These are phyloP conservation scores for Phaeodactylum tricornutum DNA, from an alignment of 108 stramenopile genomes.

Conservation along the genomic window DNA sequence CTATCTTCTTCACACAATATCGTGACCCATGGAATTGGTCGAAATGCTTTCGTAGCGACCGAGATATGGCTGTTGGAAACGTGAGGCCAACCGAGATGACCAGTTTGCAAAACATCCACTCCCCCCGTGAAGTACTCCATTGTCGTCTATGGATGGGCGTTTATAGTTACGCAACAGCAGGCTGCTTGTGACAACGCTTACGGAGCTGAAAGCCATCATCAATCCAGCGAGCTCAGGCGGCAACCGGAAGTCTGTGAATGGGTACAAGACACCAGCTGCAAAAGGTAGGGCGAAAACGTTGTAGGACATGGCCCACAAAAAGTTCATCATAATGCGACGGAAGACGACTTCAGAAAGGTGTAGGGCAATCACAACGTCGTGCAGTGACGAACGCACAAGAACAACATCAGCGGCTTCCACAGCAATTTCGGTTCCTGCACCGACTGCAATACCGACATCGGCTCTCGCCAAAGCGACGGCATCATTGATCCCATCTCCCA, in stretches of 20 bases:
- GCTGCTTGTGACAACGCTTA: constrained; percentile 63
- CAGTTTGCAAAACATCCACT: too few relatives aligned
- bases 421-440: constrained; percentile 88
- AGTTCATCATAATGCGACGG: constrained; percentile 76
- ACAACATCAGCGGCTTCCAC: constrained; percentile 89
- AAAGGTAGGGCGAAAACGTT: constrained; percentile 86
- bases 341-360: constrained; percentile 77
- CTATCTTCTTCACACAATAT: too few relatives aligned
- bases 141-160: too few relatives aligned
- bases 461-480: constrained; percentile 90
- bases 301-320: constrained; percentile 87
- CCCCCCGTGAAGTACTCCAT: too few relatives aligned
- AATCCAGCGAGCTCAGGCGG: constrained; percentile 84
- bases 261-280: constrained; percentile 85
- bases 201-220: constrained; percentile 80
- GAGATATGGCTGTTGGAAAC: too few relatives aligned
- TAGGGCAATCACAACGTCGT: constrained; percentile 78
- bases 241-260: constrained; percentile 54
- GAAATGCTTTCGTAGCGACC: too few relatives aligned
- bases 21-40: too few relatives aligned
- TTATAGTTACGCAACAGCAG: constrained; percentile 46
- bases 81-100: too few relatives aligned
- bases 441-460: constrained; percentile 87
- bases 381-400: constrained; percentile 65
- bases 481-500: constrained; percentile 99